Evolutionary conservation across 495 filamentous ascomycete species (phyloP), one percentile per base, ranked within the genome.

Genomic region (Articulospora tetracladia): DNA sequence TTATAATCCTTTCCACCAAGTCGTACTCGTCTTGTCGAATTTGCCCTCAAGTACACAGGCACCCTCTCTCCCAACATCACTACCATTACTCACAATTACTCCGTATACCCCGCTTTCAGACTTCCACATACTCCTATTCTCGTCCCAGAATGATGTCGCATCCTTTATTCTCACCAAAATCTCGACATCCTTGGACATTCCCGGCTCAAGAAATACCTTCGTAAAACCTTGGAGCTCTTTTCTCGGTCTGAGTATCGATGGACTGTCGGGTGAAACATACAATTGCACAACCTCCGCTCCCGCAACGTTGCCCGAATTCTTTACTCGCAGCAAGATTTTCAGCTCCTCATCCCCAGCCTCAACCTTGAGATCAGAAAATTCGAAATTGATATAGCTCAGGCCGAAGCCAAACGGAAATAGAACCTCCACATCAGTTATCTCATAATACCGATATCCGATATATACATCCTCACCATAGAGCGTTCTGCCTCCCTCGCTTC

Each of bases 391-490:
- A 70, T 90, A 92, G 15, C 84, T 88, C 6, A 92, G 75, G 28
- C 89, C 89, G 68, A 88, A 82, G 28, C 61, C 88, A 71, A 93
- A 93, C 46, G 83, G 76, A 68, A 90, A 92, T n/a, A 87, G 75
- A 0, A 85, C 79, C 8, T 75, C 72, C n/a, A 82, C 73, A 20
- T 86, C 72, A 25, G 76, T 74, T 64, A 79, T 85, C 68, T 93
- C 89, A 70, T 87, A 92, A 70, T 83, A 89, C 3, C 87, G 77
- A 66, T 92, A 93, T 6, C 89, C 89, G 34, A 92, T 79, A 69
- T 87, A 92, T 58, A 93, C 74, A 62, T 89, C 89, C 68, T 93
- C 89, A 49, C 88, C 88, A 67, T 93, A 93, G 7, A 90, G 74
- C 19, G 87, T 86, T 50, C 86, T 77, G 47, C 86, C 83, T 32